Percentiles rank a stretch among this genome's conserved stretches.
Conservation (phyloP, 2,329 filamentous ascomycete species). For the Fusarium sp. region DNA sequence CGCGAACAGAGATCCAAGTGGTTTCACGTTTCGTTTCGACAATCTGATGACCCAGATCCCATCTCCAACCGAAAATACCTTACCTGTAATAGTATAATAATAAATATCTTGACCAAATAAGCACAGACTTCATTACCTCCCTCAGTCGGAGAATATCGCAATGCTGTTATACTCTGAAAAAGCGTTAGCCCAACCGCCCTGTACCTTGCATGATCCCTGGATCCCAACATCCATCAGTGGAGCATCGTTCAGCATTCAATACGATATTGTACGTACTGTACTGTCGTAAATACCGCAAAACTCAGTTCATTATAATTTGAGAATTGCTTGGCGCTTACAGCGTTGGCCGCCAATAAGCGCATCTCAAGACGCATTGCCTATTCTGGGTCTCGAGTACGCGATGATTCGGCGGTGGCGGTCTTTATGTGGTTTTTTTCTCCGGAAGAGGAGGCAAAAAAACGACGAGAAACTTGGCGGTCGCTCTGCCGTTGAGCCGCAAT, state of each 20-base stretch:
- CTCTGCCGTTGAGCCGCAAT: constrained; percentile 35
- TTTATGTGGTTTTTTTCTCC: neutral
- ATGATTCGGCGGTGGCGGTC: constrained; percentile 22
- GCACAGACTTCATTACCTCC: too few species aligned
- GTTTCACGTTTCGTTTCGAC: neutral
- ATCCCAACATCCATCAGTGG: neutral
- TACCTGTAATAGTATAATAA: neutral
- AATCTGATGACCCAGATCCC: neutral
- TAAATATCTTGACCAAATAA: neutral
- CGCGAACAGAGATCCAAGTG: neutral
- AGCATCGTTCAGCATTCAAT: neutral
- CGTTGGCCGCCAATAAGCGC: constrained; percentile 27
- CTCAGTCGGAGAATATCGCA: neutral
- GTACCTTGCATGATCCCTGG: neutral
- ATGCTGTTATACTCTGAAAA: neutral
- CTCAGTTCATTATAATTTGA: neutral
- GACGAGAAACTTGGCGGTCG: constrained; percentile 24
- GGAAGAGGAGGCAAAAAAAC: constrained; percentile 14
- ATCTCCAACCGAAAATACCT: neutral
- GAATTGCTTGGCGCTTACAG: constrained; percentile 15
- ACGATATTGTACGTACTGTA: neutral
- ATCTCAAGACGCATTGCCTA: constrained; percentile 20
- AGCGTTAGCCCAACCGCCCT: neutral
- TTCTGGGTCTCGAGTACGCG: constrained; percentile 7
- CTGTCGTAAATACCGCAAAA: constrained; percentile 21